Evolutionary conservation across 2,329 filamentous ascomycete species (phyloP).

Genomic region (Elsinoe ampelina): DNA sequence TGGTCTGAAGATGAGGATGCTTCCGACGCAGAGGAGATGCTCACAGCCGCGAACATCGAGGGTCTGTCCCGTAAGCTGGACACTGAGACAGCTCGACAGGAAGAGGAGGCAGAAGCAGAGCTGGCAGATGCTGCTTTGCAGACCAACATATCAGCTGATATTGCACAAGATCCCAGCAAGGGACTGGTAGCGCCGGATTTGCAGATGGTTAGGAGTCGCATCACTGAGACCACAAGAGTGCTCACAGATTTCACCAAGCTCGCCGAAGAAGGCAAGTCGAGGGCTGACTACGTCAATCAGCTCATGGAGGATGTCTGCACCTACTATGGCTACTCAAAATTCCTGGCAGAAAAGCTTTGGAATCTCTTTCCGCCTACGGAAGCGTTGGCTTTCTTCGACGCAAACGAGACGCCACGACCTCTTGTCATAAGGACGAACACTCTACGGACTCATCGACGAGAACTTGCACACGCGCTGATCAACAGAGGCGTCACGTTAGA

Average conservation of each 20-base stretch:
- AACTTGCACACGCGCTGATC: constrained; percentile 86
- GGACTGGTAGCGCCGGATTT: constrained; percentile 73
- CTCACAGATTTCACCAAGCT: constrained; percentile 80
- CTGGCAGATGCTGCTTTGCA: constrained; percentile 76
- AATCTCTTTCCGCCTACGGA: constrained; percentile 86
- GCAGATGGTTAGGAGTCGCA: constrained; percentile 75
- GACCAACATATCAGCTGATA: constrained; percentile 74
- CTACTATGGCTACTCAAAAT: constrained; percentile 94
- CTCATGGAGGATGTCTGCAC: constrained; percentile 85
- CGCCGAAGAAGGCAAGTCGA: constrained; percentile 67
- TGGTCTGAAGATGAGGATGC: constrained; percentile 94
- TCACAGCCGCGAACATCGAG: constrained; percentile 93
- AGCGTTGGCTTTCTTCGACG: constrained; percentile 97
- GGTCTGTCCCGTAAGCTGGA: constrained; percentile 82
- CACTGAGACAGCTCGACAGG: constrained; percentile 63
- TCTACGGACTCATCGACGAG: constrained; percentile 63
- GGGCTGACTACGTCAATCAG: constrained; percentile 79
- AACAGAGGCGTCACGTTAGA: constrained; percentile 94
- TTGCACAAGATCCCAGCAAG: constrained; percentile 52
- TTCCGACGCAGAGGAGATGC: constrained; percentile 76
- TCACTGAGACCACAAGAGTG: constrained; percentile 87
- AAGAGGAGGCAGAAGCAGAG: constrained; percentile 74
- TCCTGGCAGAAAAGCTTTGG: constrained; percentile 91
- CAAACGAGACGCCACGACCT: constrained; percentile 88
- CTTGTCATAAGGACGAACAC: constrained; percentile 97